A percentile compares a stretch with the other conserved stretches of the same genome.
phyloP scores from a whole-genome alignment of 352 stramenopile genomes.

The Phytophthora idaei region DNA sequence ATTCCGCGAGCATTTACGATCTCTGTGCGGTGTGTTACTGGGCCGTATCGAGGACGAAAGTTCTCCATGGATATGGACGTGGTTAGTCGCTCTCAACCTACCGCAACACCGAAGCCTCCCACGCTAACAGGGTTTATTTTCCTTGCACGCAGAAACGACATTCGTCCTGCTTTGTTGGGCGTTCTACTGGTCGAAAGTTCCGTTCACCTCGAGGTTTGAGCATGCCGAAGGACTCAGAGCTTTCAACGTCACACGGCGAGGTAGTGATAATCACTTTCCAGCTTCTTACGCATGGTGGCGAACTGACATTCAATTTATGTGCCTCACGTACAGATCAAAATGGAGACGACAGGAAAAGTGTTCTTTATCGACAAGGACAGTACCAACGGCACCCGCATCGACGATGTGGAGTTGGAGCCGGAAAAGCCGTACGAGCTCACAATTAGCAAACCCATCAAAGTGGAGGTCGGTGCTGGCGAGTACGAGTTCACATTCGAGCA shows the following conservation, averaged over 20 bases:
- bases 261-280: slow-evolving; percentile 21
- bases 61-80: slow-evolving; percentile 66
- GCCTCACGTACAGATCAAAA: slow-evolving; percentile 49
- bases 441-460: slow-evolving; percentile 46
- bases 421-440: slow-evolving; percentile 57
- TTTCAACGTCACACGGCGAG: slow-evolving; percentile 86
- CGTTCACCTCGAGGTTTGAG: slow-evolving; percentile 71
- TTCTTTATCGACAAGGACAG: slow-evolving; percentile 82
- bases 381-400: slow-evolving; percentile 81
- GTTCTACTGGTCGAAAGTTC: slow-evolving; percentile 85
- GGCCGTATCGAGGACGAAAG: slow-evolving; percentile 64
- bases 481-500: slow-evolving; percentile 60
- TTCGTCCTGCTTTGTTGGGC: slow-evolving; percentile 68
- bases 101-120: neutral
- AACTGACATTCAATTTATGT: neutral
- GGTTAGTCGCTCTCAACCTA: slow-evolving; percentile 30
- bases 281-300: neutral
- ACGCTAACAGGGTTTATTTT: slow-evolving; percentile 4
- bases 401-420: slow-evolving; percentile 53
- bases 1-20: slow-evolving; percentile 50
- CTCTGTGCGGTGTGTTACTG: slow-evolving; percentile 53
- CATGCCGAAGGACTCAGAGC: slow-evolving; percentile 76
- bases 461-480: slow-evolving; percentile 61
- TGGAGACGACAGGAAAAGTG: slow-evolving; percentile 64
- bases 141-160: slow-evolving; percentile 42